These are phyloP conservation scores for Rhodotorula babjevae DNA, from an alignment of 768 basidiomycete genomes.

Conservation along the genomic window DNA sequence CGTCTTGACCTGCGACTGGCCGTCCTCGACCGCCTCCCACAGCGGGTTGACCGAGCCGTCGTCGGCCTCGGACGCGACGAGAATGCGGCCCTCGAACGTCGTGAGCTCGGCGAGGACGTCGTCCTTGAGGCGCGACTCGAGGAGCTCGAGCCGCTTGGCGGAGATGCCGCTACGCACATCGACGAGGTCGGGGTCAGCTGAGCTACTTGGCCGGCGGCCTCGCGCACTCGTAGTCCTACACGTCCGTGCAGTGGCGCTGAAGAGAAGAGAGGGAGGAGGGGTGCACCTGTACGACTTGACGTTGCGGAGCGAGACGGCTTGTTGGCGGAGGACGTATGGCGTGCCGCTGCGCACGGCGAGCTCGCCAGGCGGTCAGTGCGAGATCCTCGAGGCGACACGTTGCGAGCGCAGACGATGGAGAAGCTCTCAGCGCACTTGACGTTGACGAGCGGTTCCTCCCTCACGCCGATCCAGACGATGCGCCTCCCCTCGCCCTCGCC, in stretches of 20 bases:
- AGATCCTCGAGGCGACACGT: neutral
- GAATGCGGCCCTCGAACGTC: conserved; percentile 72
- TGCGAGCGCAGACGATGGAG: too few relatives aligned
- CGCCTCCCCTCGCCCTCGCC: conserved; percentile 42
- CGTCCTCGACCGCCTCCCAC: conserved; percentile 77
- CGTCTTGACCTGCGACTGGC: conserved; percentile 63
- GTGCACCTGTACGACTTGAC: conserved; percentile 67
- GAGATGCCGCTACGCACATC: conserved; percentile 75
- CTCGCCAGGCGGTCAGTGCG: too few relatives aligned
- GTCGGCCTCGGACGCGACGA: conserved; percentile 81
- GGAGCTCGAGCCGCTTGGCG: conserved; percentile 73
- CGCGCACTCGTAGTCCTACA: too few relatives aligned
- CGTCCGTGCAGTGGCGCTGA: too few relatives aligned
- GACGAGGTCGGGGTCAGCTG: neutral
- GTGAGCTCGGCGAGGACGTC: conserved; percentile 81
- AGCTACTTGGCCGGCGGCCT: too few relatives aligned
- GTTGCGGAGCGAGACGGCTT: conserved; percentile 80
- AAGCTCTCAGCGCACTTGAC: conserved; percentile 55
- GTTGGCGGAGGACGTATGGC: conserved; percentile 77
- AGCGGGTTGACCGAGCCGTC: conserved; percentile 86
- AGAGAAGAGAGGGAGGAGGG: too few relatives aligned
- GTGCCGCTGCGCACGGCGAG: conserved; percentile 53
- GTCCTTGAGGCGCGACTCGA: conserved; percentile 82
- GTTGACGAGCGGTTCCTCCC: conserved; percentile 69
- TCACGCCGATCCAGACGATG: conserved; percentile 80